phyloP scores from a whole-genome alignment of 164 flowering plant genomes.

The Amborella trichopoda region DNA sequence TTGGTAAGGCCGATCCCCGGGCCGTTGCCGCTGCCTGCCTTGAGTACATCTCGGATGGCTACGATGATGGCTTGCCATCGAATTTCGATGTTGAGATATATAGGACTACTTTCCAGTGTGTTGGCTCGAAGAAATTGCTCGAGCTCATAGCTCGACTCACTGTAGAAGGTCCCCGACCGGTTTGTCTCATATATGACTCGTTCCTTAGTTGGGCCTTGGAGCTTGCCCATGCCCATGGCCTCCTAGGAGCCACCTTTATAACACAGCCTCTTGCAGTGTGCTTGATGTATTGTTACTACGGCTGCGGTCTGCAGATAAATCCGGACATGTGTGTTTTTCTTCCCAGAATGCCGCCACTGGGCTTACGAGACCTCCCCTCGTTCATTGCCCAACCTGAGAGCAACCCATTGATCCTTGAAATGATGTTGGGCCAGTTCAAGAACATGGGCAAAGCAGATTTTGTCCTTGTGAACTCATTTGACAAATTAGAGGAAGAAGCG shows the following conservation, averaged over 20 bases:
- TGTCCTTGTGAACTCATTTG: conserved; percentile 29
- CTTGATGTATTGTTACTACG: conserved; percentile 12
- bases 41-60: conserved; percentile 6
- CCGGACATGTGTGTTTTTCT: too few species aligned
- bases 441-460: conserved; percentile 21
- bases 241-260: conserved; percentile 11
- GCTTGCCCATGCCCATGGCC: conserved; percentile 5
- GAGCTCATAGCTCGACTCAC: conserved; percentile 4
- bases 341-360: too few species aligned
- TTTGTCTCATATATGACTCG: conserved; percentile 11
- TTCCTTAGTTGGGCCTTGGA: conserved; percentile 9
- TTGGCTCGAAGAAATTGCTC: conserved; percentile 3
- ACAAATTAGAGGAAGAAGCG: conserved; percentile 32
- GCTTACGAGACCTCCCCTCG: too few species aligned
- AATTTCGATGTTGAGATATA: conserved; percentile 1
- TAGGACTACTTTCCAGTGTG: background rate
- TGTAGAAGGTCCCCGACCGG: too few species aligned
- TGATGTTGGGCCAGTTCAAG: conserved; percentile 19
- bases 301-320: conserved; percentile 3
- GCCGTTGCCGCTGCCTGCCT: background rate
- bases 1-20: background rate
- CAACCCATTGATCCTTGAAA: background rate
- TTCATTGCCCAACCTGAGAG: conserved; percentile 3
- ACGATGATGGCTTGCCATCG: background rate
- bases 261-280: conserved; percentile 11